Conservation (phyloP, 176 grass and related monocot species). For the Oryza nivara region DNA sequence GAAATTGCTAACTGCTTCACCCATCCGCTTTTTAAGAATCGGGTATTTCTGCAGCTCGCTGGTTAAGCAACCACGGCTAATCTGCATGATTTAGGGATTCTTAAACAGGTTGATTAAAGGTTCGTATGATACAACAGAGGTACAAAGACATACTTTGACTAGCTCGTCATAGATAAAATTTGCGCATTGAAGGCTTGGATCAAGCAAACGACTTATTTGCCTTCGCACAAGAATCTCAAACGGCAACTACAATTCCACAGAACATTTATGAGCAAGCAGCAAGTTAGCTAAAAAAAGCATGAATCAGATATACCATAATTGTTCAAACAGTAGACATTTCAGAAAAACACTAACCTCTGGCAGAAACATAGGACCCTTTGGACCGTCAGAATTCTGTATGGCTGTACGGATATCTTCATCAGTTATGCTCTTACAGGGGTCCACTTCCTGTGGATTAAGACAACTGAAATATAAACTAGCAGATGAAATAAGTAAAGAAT, state of each 20-base stretch:
- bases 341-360: constrained; percentile 67
- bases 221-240: constrained; percentile 96
- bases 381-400: constrained; percentile 85
- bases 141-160: constrained; percentile 69
- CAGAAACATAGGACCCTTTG: constrained; percentile 90
- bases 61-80: constrained; percentile 89
- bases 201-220: constrained; percentile 82
- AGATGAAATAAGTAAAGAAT: constrained; percentile 23
- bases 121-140: constrained; percentile 21
- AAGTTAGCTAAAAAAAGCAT: constrained; percentile 24
- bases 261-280: constrained; percentile 18
- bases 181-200: constrained; percentile 97
- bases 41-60: constrained; percentile 77
- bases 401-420: constrained; percentile 82
- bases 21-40: constrained; percentile 73
- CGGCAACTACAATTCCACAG: constrained; percentile 63
- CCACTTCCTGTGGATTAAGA: constrained; percentile 67
- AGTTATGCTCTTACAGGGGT: constrained; percentile 87
- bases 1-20: constrained; percentile 84
- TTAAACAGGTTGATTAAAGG: constrained; percentile 38
- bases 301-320: constrained; percentile 30
- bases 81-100: constrained; percentile 57
- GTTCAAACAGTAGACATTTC: background rate
- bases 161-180: constrained; percentile 98
- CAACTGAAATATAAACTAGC: constrained; percentile 25